Evolutionary conservation across 257 asterid species (phyloP).

Genomic region (Solanum piurae): DNA sequence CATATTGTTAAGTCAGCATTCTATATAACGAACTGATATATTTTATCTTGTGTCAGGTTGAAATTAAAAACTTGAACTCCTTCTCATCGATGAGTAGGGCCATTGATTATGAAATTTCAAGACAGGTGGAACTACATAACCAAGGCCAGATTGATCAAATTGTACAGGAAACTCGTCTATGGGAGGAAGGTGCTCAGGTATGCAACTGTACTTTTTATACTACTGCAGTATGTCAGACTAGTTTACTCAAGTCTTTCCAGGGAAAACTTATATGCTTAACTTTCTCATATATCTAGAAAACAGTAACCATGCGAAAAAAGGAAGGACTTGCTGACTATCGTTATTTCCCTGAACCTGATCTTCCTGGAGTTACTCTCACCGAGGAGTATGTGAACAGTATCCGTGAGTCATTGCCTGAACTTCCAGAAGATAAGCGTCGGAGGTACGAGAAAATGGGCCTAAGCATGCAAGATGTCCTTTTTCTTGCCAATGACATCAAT

Average conservation of each 20-base stretch:
- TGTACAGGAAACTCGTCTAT: constrained; percentile 93
- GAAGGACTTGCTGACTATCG: constrained; percentile 98
- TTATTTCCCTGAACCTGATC: constrained; percentile 98
- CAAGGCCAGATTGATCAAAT: constrained; percentile 77
- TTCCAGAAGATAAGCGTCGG: constrained; percentile 87
- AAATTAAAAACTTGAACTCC: constrained; percentile 91
- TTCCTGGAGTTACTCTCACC: constrained; percentile 73
- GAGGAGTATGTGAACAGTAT: constrained; percentile 48
- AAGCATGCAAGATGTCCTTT: constrained; percentile 95
- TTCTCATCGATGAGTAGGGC: constrained; percentile 92
- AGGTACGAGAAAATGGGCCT: constrained; percentile 77
- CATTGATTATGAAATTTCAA: constrained; percentile 80
- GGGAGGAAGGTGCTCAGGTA: constrained; percentile 99
- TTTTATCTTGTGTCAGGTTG: constrained; percentile 50
- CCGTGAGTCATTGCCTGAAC: constrained; percentile 72
- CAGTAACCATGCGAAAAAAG: constrained; percentile 93
- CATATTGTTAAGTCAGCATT: neutral
- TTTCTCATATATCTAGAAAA: constrained; percentile 47
- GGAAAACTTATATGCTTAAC: neutral
- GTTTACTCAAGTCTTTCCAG: neutral
- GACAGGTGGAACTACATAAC: constrained; percentile 74
- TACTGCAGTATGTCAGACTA: neutral
- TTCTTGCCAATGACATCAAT: constrained; percentile 64
- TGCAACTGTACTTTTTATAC: constrained; percentile 8
- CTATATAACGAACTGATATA: neutral